Evolutionary conservation across 371 early-diverging fungal species (phyloP).

Genomic region (Syncephalastrum monosporum): DNA sequence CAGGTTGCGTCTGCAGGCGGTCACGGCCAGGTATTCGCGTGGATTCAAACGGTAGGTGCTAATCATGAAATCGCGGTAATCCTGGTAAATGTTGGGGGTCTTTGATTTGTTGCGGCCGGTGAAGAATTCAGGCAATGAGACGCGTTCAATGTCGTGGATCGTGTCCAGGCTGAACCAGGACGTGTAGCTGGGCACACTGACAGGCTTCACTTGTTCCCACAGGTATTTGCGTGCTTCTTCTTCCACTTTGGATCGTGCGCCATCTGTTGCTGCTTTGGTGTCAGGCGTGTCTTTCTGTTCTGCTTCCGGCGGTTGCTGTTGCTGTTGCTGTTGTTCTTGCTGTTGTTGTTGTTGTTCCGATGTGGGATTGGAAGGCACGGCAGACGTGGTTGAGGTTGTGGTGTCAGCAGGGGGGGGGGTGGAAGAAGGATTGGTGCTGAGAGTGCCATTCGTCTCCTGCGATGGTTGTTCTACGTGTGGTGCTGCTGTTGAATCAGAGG

Average conservation of each 20-base stretch:
- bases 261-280: too few relatives aligned
- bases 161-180: conserved; percentile 90
- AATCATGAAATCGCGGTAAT: conserved; percentile 98
- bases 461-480: too few relatives aligned
- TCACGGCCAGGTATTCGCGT: conserved; percentile 93
- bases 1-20: conserved; percentile 92
- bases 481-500: too few relatives aligned
- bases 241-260: conserved; percentile 44
- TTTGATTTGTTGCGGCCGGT: conserved; percentile 88
- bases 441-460: too few relatives aligned
- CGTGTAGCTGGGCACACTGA: conserved; percentile 82
- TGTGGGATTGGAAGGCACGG: too few relatives aligned
- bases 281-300: too few relatives aligned
- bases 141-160: conserved; percentile 91
- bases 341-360: too few relatives aligned
- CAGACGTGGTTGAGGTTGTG: neutral
- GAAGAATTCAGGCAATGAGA: conserved; percentile 95
- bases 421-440: too few relatives aligned
- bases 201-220: conserved; percentile 70
- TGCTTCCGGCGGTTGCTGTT: too few relatives aligned
- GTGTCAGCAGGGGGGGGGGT: too few relatives aligned
- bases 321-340: too few relatives aligned
- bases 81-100: conserved; percentile 89
- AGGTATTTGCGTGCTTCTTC: conserved; percentile 74
- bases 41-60: conserved; percentile 95